Conservation (phyloP, 2,329 filamentous ascomycete species). For the Aspergillus sp. region DNA sequence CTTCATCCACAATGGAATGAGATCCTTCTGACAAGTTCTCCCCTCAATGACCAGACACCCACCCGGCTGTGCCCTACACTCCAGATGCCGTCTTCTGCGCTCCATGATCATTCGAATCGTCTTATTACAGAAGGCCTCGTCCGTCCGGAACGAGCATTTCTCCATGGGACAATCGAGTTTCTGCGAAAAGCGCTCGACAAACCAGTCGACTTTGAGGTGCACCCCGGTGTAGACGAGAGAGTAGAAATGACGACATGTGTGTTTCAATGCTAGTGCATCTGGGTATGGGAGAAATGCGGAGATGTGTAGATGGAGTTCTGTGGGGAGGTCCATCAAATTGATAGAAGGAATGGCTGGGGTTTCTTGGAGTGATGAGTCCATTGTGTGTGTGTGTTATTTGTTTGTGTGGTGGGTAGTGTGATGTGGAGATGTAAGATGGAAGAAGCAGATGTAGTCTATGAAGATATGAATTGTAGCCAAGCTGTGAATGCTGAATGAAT, state of each 20-base stretch:
- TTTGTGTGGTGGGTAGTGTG: background rate
- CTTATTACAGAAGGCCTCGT: conserved; percentile 45
- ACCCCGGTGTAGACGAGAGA: conserved; percentile 66
- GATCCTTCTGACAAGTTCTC: conserved; percentile 32
- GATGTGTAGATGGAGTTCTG: conserved; percentile 69
- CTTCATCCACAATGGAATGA: conserved; percentile 35
- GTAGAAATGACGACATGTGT: conserved; percentile 66
- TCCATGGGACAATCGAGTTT: conserved; percentile 67
- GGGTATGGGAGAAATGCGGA: conserved; percentile 65
- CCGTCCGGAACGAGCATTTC: conserved; percentile 45
- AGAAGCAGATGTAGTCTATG: background rate
- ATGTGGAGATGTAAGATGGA: background rate
- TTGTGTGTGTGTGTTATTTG: background rate
- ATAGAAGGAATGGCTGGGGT: background rate
- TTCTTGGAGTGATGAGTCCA: conserved; percentile 5
- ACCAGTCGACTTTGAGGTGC: conserved; percentile 67
- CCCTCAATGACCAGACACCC: conserved; percentile 45
- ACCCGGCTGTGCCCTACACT: conserved; percentile 35
- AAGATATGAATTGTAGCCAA: background rate
- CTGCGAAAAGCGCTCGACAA: conserved; percentile 63
- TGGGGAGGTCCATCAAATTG: conserved; percentile 58
- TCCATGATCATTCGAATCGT: conserved; percentile 47
- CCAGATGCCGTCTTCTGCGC: conserved; percentile 42
- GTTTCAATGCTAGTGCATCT: conserved; percentile 70
- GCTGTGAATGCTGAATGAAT: background rate